Percentiles rank a stretch among this genome's conserved stretches.
Evolutionary conservation across 768 basidiomycete genomes (phyloP).

Genomic region (Tephrocybe sp.): DNA sequence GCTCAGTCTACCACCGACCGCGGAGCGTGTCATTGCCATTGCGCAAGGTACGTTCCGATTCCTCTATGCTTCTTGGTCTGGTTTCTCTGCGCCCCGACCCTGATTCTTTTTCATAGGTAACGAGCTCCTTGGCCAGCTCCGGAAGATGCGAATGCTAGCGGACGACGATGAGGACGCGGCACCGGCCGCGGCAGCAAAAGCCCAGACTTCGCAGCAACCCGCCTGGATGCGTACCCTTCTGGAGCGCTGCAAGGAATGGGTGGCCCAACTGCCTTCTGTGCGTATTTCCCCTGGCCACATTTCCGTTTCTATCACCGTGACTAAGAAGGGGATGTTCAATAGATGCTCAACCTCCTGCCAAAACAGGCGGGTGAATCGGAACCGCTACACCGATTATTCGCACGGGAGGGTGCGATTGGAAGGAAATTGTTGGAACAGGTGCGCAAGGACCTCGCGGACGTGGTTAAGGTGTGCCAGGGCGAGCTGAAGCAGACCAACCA

Average conservation of each 20-base stretch:
- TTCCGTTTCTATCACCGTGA: constrained; percentile 9
- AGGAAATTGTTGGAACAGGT: constrained; percentile 76
- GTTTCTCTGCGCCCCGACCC: constrained; percentile 4
- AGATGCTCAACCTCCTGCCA: constrained; percentile 64
- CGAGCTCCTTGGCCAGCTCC: constrained; percentile 77
- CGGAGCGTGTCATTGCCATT: constrained; percentile 88
- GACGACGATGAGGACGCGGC: constrained; percentile 80
- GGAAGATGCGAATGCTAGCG: constrained; percentile 87
- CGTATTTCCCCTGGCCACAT: constrained; percentile 20
- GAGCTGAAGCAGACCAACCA: constrained; percentile 95
- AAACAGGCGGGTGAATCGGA: constrained; percentile 73
- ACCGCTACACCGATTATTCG: constrained; percentile 86
- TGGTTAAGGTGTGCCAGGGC: constrained; percentile 83
- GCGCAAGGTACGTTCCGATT: constrained; percentile 66
- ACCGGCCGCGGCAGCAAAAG: constrained; percentile 52
- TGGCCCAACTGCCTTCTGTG: constrained; percentile 72
- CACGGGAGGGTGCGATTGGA: constrained; percentile 82
- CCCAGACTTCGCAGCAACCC: constrained; percentile 70
- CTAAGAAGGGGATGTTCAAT: background rate
- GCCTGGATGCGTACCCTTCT: constrained; percentile 92
- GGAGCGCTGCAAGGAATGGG: constrained; percentile 84
- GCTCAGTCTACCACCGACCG: constrained; percentile 90
- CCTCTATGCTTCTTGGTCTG: background rate
- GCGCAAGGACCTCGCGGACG: constrained; percentile 74
- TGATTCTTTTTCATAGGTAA: constrained; percentile 50